A percentile compares a stretch with the other conserved stretches of the same genome.
phyloP scores from a whole-genome alignment of 2,329 filamentous ascomycete species.

The Hymenoscyphus occultus region DNA sequence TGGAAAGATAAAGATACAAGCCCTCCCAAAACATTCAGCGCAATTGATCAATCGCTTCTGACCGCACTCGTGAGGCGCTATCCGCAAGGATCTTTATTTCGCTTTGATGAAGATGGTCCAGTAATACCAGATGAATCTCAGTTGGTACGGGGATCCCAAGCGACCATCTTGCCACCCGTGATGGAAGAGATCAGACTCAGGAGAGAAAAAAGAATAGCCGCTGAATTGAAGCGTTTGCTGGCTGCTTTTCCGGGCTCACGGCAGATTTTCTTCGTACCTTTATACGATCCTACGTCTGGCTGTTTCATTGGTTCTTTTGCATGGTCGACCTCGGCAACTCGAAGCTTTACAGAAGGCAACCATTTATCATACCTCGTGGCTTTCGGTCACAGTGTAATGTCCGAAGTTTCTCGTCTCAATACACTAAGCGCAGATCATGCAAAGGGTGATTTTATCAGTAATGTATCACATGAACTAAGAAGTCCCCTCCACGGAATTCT shows the following conservation, averaged over 20 bases:
- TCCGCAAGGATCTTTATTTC: slow-evolving; percentile 31
- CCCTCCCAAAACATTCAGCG: slow-evolving; percentile 15
- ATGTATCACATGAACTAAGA: slow-evolving; percentile 55
- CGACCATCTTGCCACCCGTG: not conserved
- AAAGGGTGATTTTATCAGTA: slow-evolving; percentile 55
- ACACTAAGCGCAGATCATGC: slow-evolving; percentile 46
- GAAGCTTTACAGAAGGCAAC: slow-evolving; percentile 34
- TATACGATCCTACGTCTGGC: slow-evolving; percentile 45
- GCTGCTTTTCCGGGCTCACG: slow-evolving; percentile 43
- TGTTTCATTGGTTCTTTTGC: slow-evolving; percentile 48
- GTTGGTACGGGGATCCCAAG: slow-evolving; percentile 5
- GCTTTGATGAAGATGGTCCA: slow-evolving; percentile 28
- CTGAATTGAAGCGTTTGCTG: slow-evolving; percentile 33
- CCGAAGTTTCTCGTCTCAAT: slow-evolving; percentile 50
- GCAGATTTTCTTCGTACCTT: slow-evolving; percentile 45
- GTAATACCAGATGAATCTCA: slow-evolving; percentile 8
- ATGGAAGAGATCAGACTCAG: slow-evolving; percentile 17
- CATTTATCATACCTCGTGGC: slow-evolving; percentile 40
- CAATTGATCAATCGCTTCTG: slow-evolving; percentile 27
- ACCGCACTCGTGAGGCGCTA: slow-evolving; percentile 27
- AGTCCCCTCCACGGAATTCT: slow-evolving; percentile 56
- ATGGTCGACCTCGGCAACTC: slow-evolving; percentile 44
- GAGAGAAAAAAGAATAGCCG: slow-evolving; percentile 15
- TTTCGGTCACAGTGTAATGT: slow-evolving; percentile 50
- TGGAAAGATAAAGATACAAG: slow-evolving; percentile 19